Percentiles rank a stretch among this genome's conserved stretches.
Evolutionary conservation across 139 green algal species (phyloP).

Genomic region (Zygnema circumcarinatum): DNA sequence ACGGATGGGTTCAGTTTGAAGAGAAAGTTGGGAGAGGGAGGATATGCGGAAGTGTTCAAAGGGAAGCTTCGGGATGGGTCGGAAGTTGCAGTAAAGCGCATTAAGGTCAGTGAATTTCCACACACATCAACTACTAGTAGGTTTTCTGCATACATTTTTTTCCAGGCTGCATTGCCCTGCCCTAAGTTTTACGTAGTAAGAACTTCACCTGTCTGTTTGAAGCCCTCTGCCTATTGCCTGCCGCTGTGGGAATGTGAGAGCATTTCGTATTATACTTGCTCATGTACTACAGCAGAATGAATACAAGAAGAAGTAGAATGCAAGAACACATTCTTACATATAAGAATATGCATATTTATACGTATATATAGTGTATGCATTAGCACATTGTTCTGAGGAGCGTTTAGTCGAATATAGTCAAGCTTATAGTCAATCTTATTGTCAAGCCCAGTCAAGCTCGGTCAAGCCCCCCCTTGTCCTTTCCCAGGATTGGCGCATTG

Average conservation of each 20-base stretch:
- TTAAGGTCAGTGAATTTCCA: conserved; percentile 50
- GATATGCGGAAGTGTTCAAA: conserved; percentile 65
- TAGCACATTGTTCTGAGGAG: no score
- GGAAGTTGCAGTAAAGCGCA: conserved; percentile 64
- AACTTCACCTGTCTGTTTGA: not conserved
- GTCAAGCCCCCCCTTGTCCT: not conserved
- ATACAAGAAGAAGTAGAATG: not conserved
- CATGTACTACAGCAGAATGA: not conserved
- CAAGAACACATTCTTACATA: not conserved
- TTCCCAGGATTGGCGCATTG: not conserved
- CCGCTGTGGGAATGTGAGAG: no score
- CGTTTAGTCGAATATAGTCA: no score
- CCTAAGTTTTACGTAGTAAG: not conserved
- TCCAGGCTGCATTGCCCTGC: not conserved
- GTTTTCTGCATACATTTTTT: not conserved
- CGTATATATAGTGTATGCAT: no score
- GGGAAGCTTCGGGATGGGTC: conserved; percentile 60
- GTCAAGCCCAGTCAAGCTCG: not conserved
- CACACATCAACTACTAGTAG: not conserved
- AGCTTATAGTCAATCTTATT: no score
- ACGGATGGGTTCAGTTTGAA: conserved; percentile 22
- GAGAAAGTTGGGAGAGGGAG: conserved; percentile 64
- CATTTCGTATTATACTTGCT: no score
- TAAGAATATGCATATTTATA: no score
- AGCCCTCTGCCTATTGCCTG: not conserved